Base-by-base conservation (phyloP, 2,329 filamentous ascomycete species). In the Neophaeococcomyces mojaviensis region DNA sequence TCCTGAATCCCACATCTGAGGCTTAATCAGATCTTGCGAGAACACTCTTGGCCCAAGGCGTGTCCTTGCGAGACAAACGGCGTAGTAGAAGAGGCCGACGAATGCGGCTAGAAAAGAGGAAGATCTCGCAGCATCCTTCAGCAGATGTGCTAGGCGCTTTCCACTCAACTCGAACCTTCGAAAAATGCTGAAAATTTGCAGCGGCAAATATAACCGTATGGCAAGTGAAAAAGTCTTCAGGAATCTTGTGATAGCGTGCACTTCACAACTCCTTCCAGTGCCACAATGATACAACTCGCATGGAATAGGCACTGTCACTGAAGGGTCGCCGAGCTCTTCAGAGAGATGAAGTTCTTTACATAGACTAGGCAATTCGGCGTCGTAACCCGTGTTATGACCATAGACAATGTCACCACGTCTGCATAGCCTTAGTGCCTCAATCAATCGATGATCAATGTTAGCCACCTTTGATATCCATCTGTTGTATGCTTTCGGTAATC, bases 211-310 rank as follows among this genome's bases (percentile, higher is more conserved):
- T 15, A 84, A 88, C 31, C 75, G 74, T 67, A 87, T 80, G 32
- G 86, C 79, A 73, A 86, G 88, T 48, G 71, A 72, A 73, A 86
- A 90, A 2, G 83, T 81, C 44, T 76, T 74, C 44, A 64, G 64
- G 63, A 90, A 86, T 30, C 87, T 78, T 49, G 73, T 75, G 18
- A 82, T 49, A 2, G 83, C 84, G 61, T 94, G 85, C 52, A 73
- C 73, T 61, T 94, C 87, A 64, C 87, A 88, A 46, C 72, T 86
- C 1, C 78, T 72, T 2, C 86, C 84, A 51, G 73, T 74, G 45
- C 84, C 84, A 79, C 88, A 87, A 66, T 94, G 88, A 2, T 92
- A 86, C 53, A 94, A 71, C 61, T 88, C 81, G 65, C 88, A 94
- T 1, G 86, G 86, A 48, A 90, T 83, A 0, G 87, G 88, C 8